These are phyloP conservation scores for Ceratobasidium theobromae DNA, from an alignment of 1,284 basidiomycete genomes.

Conservation along the genomic window DNA sequence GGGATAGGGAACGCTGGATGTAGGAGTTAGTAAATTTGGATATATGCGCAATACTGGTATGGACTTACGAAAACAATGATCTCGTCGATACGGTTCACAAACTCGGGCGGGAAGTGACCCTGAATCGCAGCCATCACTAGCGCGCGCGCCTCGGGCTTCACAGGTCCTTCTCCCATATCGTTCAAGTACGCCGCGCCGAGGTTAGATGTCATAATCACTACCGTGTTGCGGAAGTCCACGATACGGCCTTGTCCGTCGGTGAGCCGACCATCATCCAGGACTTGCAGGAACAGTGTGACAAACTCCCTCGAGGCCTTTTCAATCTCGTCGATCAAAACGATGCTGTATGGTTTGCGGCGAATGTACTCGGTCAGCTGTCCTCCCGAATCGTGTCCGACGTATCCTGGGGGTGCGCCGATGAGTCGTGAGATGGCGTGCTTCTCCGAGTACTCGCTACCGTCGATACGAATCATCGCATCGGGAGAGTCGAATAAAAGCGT, in stretches of 20 bases:
- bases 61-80: constrained; percentile 81
- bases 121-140: constrained; percentile 80
- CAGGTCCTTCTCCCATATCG: constrained; percentile 72
- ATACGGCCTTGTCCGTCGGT: constrained; percentile 85
- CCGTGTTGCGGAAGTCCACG: constrained; percentile 77
- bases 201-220: constrained; percentile 95
- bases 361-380: constrained; percentile 93
- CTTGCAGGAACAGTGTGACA: constrained; percentile 88
- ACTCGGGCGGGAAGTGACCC: constrained; percentile 87
- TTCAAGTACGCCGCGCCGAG: constrained; percentile 78
- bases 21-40: constrained; percentile 39
- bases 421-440: constrained; percentile 89
- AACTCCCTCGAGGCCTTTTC: constrained; percentile 92
- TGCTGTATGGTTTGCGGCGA: constrained; percentile 81
- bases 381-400: constrained; percentile 89
- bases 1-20: constrained; percentile 71
- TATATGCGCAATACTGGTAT: background rate
- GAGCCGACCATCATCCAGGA: constrained; percentile 92
- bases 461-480: constrained; percentile 88
- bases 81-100: constrained; percentile 90
- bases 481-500: constrained; percentile 86
- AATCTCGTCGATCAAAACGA: constrained; percentile 81
- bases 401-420: constrained; percentile 88
- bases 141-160: constrained; percentile 62
- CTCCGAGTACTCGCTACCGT: constrained; percentile 91